These are phyloP conservation scores for Babesia sp. DNA, from an alignment of 169 alveolate species.

Conservation along the genomic window DNA sequence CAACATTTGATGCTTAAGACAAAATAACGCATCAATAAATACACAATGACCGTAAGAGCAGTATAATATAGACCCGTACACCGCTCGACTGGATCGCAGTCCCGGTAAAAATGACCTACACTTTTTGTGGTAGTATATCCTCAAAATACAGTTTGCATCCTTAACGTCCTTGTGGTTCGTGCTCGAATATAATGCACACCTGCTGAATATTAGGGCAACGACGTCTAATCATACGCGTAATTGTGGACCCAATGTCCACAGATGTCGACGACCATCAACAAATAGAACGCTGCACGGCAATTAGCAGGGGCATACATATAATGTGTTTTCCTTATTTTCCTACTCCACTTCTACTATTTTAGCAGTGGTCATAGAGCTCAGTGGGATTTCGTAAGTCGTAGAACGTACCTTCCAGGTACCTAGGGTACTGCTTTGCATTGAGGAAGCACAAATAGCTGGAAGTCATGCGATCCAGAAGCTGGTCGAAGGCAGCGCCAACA, in stretches of 20 bases:
- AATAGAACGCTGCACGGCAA: conserved; percentile 30
- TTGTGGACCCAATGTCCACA: conserved; percentile 68
- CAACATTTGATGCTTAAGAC: not conserved
- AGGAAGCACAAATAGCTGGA: conserved; percentile 49
- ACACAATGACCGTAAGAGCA: no score
- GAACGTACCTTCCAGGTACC: conserved; percentile 31
- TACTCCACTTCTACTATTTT: no score
- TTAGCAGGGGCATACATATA: not conserved
- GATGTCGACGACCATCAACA: conserved; percentile 36
- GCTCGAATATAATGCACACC: conserved; percentile 42
- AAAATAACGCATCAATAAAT: not conserved
- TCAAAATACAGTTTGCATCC: conserved; percentile 38
- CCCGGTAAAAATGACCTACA: conserved; percentile 17
- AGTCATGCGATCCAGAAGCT: conserved; percentile 57
- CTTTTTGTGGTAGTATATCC: conserved; percentile 52
- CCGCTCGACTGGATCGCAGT: no score
- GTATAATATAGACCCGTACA: no score
- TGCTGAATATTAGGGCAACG: not conserved
- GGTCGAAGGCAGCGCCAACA: conserved; percentile 59
- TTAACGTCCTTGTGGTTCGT: conserved; percentile 56
- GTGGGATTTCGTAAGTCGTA: no score
- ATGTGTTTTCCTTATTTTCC: no score
- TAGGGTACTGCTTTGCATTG: conserved; percentile 39
- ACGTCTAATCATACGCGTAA: conserved; percentile 56
- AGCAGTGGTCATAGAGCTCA: not conserved